phyloP scores from a whole-genome alignment of 2,329 filamentous ascomycete species.

The Trichoderma cornu-damae region DNA sequence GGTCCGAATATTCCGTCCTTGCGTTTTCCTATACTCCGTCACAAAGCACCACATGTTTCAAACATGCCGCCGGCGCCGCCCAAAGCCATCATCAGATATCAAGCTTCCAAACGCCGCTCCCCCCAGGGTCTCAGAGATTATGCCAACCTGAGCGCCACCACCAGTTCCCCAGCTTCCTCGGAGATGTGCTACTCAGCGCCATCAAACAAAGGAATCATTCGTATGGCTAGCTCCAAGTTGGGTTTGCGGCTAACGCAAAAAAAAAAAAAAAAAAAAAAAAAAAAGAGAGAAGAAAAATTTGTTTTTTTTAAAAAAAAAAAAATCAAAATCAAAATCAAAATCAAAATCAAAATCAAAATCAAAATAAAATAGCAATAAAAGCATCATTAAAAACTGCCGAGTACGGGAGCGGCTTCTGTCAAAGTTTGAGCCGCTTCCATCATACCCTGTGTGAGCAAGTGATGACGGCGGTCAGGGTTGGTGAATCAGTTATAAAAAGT shows the following conservation, averaged over 20 bases:
- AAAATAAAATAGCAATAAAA: no score
- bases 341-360: no score
- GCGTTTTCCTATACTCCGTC: no score
- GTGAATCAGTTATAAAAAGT: no score
- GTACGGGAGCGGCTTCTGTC: background rate
- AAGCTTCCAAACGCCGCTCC: background rate
- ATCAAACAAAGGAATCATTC: background rate
- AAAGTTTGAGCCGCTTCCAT: background rate
- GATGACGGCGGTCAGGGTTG: background rate
- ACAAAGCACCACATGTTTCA: background rate
- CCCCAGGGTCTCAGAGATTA: background rate
- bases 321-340: no score
- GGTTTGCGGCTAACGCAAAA: constrained; percentile 11
- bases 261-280: no score
- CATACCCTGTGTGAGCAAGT: background rate
- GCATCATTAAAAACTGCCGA: background rate
- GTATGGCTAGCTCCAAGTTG: background rate
- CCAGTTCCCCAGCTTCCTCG: constrained; percentile 9
- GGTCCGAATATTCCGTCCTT: background rate
- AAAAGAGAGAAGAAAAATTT: no score
- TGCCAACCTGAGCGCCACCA: constrained; percentile 1
- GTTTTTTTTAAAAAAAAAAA: no score
- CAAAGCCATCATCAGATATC: background rate
- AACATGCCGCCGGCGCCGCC: constrained; percentile 5
- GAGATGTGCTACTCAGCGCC: constrained; percentile 13